Base-by-base conservation (phyloP, 139 green algal genomes). In the Picochlorum sp. region DNA sequence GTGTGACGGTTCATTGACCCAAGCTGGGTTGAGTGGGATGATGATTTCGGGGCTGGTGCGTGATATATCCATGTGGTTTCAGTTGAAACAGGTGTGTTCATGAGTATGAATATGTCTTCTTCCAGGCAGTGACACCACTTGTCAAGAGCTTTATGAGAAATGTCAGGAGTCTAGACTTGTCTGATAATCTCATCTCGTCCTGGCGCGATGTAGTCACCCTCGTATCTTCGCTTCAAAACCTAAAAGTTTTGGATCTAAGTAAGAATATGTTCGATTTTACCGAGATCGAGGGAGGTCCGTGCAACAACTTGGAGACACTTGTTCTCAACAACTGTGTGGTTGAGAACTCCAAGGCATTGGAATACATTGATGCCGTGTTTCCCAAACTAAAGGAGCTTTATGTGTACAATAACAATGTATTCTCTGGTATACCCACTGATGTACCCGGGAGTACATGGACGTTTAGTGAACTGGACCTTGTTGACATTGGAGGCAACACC, bases 311-410 rank as follows among this genome's bases (percentile, higher is more conserved):
- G 44, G 67, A 70, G 6, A 77, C 69, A 6, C 65, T 93, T 9
- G 82, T 93, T 18, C 66, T 93, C 0, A 93, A 91, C 51, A 63
- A 78, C 38, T 89, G 80, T 59, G 51, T 37, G 13, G 45, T 88
- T 4, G 69, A 21, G 0, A 91, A 85, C 83, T 54, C 62, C n/a
- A 62, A 89, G 62, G 79, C 86, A 66, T 59, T 85, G 18, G 23
- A 54, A 38, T 58, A 41, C 4, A 47, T 91, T 28, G 75, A 65
- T 6, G n/a, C 37, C 9, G 55, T 14, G 24, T 60, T 90, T 44
- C 83, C 85, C 1, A 34, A 18, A 37, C 65, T 94, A 55, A 18
- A 68, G 24, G 78, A 90, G 77, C 81, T 94, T 14, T 79, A 88
- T 64, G 61, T 89, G 0, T 81, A 72, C 45, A 66, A 65, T 47